Conservation (phyloP, 169 alveolate species). For the Plasmodium billcollinsi region DNA sequence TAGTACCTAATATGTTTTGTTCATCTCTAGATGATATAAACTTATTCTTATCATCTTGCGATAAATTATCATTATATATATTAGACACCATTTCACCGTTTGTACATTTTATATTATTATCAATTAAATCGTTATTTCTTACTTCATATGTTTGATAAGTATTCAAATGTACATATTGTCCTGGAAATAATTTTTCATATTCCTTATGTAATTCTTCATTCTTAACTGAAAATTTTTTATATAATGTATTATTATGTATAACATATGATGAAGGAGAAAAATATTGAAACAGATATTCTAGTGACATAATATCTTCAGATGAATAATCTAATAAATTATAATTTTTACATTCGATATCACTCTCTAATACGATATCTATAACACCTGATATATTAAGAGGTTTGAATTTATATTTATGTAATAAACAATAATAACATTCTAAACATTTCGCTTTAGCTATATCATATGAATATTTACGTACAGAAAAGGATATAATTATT, state of each 20-base stretch:
- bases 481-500: slow-evolving; percentile 57
- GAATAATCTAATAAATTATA: slow-evolving; percentile 57
- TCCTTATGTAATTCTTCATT: background rate
- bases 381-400: slow-evolving; percentile 72
- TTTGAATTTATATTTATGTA: slow-evolving; percentile 32
- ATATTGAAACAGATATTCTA: slow-evolving; percentile 38
- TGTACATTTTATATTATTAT: background rate
- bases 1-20: background rate
- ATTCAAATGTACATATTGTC: slow-evolving; percentile 14
- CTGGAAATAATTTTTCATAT: slow-evolving; percentile 38
- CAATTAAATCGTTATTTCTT: background rate
- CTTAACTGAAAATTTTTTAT: slow-evolving; percentile 24
- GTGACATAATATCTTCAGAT: slow-evolving; percentile 43
- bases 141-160: slow-evolving; percentile 11
- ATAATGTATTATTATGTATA: slow-evolving; percentile 18
- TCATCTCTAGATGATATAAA: background rate
- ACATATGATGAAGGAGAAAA: slow-evolving; percentile 73
- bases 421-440: slow-evolving; percentile 51
- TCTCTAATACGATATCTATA: slow-evolving; percentile 47
- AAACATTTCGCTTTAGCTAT: slow-evolving; percentile 45
- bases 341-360: slow-evolving; percentile 48
- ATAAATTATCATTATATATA: background rate
- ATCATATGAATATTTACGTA: slow-evolving; percentile 60
- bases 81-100: background rate
- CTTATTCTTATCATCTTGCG: background rate